Base-by-base conservation (phyloP, 371 early-diverging fungal species). In the Actinomortierella wolfii region DNA sequence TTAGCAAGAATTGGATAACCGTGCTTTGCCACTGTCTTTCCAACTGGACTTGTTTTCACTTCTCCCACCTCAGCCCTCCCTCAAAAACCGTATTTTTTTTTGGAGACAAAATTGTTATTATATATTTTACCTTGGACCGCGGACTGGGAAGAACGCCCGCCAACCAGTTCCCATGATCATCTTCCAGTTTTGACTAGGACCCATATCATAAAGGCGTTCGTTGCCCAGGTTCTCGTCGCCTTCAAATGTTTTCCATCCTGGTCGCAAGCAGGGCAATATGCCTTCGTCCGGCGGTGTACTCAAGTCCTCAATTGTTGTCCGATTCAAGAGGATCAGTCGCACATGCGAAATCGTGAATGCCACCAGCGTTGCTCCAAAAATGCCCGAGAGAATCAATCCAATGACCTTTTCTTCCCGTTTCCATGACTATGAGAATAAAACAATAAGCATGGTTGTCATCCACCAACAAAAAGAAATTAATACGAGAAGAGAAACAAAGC, bases 221-320 rank as follows among this genome's bases (percentile, higher is more conserved):
- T 77, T 67, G 21, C 69, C 71, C 5, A 74, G 74, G 2, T 80
- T 76, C 2, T 69, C 58, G 26, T 83, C 82, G 15, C 84, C 76
- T 61, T 86, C 83, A 60, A 68, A 78, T 67, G 76, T 8, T 55
- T 59, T 1, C 84, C 84, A 55, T 60, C 76, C 50, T 26, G 66
- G 68, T 64, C 83, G 64, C 70, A 83, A 39, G 77, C 86, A 41
- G 64, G 78, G 53, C 77, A 78, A 14, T 76, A 52, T 43, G 1
- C 73, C 75, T 25, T 82, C 79, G 4, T 76, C 59, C 14, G 61
- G 59, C 21, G 83, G 79, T 15, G 78, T 78, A 14, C 68, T 58
- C 14, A 84, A 75, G 52, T 80, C 79, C 55, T 86, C 86, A 24
- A 86, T 84, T 0, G 86, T 86, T 0, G 86, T 83, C 43, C 78